Percentiles rank a stretch among this genome's conserved stretches.
Evolutionary conservation across 192 early-diverging fungal species (phyloP).

Genomic region (Rhizoclosmatium globosum): DNA sequence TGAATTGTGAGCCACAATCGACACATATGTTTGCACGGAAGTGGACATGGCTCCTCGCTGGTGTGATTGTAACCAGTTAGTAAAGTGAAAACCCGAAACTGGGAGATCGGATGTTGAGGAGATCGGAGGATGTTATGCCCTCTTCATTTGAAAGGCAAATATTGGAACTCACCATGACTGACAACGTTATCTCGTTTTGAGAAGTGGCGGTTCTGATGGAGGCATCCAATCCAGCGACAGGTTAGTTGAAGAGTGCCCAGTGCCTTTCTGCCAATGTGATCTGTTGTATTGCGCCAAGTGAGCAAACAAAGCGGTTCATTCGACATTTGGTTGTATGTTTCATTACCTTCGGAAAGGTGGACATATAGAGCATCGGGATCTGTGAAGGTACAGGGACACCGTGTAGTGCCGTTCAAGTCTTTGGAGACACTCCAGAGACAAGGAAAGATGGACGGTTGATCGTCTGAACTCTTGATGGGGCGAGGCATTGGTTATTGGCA

Average conservation of each 20-base stretch:
- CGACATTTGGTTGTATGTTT: too few relatives aligned
- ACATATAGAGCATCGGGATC: neutral
- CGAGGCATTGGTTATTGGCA: neutral
- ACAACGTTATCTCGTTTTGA: conserved; percentile 27
- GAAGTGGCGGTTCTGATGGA: conserved; percentile 18
- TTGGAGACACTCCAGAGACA: neutral
- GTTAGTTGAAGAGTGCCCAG: conserved; percentile 67
- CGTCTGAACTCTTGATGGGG: neutral
- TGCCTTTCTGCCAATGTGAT: conserved; percentile 87
- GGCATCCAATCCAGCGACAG: conserved; percentile 58
- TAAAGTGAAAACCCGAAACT: too few relatives aligned
- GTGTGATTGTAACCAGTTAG: too few relatives aligned
- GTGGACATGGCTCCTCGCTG: neutral
- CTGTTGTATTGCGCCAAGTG: conserved; percentile 18
- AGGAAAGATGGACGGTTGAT: neutral
- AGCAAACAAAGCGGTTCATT: too few relatives aligned
- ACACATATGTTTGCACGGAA: conserved; percentile 1
- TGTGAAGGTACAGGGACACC: neutral
- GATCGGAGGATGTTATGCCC: too few relatives aligned
- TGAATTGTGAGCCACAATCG: conserved; percentile 13
- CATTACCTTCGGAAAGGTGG: neutral
- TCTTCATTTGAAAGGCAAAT: too few relatives aligned
- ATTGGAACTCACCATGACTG: conserved; percentile 73
- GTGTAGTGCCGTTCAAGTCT: neutral
- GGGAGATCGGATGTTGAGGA: too few relatives aligned